A percentile compares a stretch with the other conserved stretches of the same genome.
Evolutionary conservation across 2,329 filamentous ascomycete species (phyloP).

Genomic region (Pseudocercospora fijiensis): DNA sequence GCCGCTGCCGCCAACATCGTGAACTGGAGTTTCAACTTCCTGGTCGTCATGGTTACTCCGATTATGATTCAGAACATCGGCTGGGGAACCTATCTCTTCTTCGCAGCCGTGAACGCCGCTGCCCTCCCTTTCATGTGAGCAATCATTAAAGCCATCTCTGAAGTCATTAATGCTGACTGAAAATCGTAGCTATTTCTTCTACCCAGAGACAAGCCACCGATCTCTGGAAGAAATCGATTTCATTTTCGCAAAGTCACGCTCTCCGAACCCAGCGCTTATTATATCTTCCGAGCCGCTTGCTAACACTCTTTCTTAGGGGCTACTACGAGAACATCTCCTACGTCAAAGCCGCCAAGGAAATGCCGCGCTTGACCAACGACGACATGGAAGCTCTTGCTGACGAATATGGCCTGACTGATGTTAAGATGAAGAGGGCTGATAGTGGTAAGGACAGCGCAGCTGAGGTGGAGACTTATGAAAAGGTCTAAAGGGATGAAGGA

Average conservation of each 20-base stretch:
- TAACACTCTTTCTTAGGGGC: conserved; percentile 2
- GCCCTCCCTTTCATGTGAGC: conserved; percentile 57
- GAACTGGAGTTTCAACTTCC: conserved; percentile 7
- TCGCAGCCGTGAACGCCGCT: conserved; percentile 50
- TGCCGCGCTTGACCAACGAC: conserved; percentile 27
- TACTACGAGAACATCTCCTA: conserved; percentile 37
- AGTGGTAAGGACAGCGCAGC: neutral
- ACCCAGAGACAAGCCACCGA: conserved; percentile 51
- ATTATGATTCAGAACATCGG: conserved; percentile 30
- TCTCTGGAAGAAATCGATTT: conserved; percentile 59
- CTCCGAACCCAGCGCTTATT: too few species aligned
- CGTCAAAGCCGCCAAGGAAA: conserved; percentile 39
- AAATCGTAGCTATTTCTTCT: conserved; percentile 56
- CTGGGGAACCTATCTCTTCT: conserved; percentile 40
- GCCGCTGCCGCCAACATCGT: conserved; percentile 6
- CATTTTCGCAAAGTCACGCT: conserved; percentile 31
- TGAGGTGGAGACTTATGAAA: neutral
- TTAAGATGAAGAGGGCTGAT: neutral
- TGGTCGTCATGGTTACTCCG: conserved; percentile 10
- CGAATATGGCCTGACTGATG: conserved; percentile 9
- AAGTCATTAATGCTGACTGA: neutral
- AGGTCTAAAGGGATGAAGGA: neutral
- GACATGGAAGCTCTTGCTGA: conserved; percentile 8
- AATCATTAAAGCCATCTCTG: neutral
- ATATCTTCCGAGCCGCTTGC: too few species aligned